Conservation (phyloP, 345 rosid species). For the Rhodomyrtus tomentosa region DNA sequence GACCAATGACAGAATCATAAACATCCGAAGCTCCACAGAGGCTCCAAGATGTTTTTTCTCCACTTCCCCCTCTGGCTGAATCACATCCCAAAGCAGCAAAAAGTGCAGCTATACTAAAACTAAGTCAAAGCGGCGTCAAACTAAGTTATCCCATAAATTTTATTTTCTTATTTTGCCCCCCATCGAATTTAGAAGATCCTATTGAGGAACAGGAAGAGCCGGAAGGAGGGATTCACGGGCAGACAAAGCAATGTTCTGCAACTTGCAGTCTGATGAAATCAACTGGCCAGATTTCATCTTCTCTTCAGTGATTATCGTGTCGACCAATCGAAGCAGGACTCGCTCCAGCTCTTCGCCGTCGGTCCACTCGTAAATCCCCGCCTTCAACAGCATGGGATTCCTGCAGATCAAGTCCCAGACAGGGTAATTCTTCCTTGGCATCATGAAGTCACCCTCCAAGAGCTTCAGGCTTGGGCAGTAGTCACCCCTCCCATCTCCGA, state of each 20-base stretch:
- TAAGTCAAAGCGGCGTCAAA: too few relatives aligned
- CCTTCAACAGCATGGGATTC: conserved; percentile 44
- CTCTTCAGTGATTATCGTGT: conserved; percentile 8
- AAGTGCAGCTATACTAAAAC: neutral
- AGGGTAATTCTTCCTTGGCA: conserved; percentile 89
- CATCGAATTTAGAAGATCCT: neutral
- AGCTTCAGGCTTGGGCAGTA: conserved; percentile 80
- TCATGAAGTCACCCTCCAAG: conserved; percentile 29
- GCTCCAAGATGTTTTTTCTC: neutral
- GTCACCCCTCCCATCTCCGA: conserved; percentile 83
- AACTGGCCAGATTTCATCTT: neutral
- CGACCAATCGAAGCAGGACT: conserved; percentile 23
- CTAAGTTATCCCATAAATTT: neutral
- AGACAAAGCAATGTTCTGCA: conserved; percentile 23
- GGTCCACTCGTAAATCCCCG: conserved; percentile 60
- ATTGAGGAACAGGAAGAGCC: conserved; percentile 31
- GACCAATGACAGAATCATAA: neutral
- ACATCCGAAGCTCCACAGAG: neutral
- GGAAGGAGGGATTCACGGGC: conserved; percentile 21
- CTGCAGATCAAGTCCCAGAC: conserved; percentile 59
- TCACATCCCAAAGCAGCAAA: neutral
- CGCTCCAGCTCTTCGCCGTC: conserved; percentile 56
- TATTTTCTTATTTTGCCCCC: neutral
- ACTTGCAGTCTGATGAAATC: conserved; percentile 39
- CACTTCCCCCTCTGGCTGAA: neutral